phyloP scores from a whole-genome alignment of 176 grass and related monocot species.

The Rhynchospora tenuis region DNA sequence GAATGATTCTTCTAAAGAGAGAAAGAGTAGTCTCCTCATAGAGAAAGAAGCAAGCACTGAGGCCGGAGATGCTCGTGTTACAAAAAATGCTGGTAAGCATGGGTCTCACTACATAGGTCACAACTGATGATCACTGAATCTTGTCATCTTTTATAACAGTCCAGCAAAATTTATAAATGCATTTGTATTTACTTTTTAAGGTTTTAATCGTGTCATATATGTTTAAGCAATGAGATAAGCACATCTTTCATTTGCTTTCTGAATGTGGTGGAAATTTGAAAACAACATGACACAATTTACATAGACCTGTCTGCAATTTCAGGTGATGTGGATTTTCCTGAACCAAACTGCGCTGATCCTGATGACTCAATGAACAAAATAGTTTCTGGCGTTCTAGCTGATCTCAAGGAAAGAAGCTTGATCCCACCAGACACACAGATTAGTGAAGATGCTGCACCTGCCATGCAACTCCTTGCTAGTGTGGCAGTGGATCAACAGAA shows the following conservation, averaged over 20 bases:
- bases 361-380: background rate
- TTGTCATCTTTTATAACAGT: background rate
- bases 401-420: background rate
- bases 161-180: background rate
- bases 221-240: background rate
- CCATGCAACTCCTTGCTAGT: background rate
- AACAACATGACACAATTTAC: background rate
- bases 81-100: background rate
- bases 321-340: background rate
- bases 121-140: background rate
- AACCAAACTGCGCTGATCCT: background rate
- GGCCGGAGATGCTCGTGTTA: background rate
- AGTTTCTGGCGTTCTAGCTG: background rate
- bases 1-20: background rate
- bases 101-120: background rate
- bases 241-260: background rate
- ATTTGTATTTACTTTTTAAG: background rate
- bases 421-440: background rate
- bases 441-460: background rate
- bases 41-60: background rate
- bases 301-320: background rate
- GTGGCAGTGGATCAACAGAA: background rate
- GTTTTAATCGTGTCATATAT: background rate
- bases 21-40: background rate
- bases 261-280: background rate